Percentiles rank a stretch among this genome's conserved stretches.
phyloP scores from a whole-genome alignment of 169 alveolate genomes.

The Plasmodium ovale region DNA sequence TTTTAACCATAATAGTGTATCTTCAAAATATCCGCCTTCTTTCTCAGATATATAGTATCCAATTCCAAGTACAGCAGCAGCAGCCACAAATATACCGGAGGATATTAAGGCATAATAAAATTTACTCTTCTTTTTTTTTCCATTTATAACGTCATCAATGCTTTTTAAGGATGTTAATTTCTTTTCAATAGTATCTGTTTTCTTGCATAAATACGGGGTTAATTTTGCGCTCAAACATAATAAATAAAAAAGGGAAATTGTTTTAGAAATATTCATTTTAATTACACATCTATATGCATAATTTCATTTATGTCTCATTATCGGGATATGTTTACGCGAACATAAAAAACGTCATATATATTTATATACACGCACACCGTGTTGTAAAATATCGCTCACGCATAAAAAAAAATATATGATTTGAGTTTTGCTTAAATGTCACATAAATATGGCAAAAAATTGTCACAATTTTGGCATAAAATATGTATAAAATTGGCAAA shows the following conservation, averaged over 20 bases:
- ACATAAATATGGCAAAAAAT: no score
- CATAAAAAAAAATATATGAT: no score
- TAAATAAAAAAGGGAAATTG: conserved; percentile 14
- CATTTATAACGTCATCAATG: conserved; percentile 10
- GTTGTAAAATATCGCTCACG: no score
- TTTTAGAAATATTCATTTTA: conserved; percentile 22
- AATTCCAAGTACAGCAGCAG: conserved; percentile 27
- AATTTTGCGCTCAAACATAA: conserved; percentile 6
- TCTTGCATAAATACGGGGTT: conserved; percentile 2
- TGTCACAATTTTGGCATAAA: no score
- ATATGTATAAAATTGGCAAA: no score
- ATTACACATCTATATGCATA: not conserved
- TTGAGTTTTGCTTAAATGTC: no score
- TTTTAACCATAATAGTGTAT: not conserved
- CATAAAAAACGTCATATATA: no score
- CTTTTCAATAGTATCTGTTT: not conserved
- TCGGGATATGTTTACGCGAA: no score
- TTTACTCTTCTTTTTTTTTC: conserved; percentile 4
- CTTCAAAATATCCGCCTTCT: not conserved
- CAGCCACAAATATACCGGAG: conserved; percentile 3
- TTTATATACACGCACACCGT: no score
- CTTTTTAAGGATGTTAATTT: not conserved
- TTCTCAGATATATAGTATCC: conserved; percentile 20
- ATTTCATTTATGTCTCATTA: no score
- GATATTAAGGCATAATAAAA: conserved; percentile 27